Percentiles rank a stretch among this genome's conserved stretches.
phyloP scores from a whole-genome alignment of 257 asterid genomes.

The Osmanthus fragrans region DNA sequence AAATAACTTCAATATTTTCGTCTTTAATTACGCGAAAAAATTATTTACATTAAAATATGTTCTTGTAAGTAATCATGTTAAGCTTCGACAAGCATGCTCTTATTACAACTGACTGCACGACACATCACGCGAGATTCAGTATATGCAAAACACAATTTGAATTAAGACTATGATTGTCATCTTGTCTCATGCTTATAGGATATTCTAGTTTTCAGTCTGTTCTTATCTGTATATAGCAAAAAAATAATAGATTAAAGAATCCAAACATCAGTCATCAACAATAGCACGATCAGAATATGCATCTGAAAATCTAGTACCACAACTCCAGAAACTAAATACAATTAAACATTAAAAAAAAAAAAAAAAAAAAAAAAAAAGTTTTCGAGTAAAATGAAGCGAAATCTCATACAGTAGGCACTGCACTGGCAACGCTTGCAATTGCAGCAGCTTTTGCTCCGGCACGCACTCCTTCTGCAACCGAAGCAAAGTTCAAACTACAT shows the following conservation, averaged over 20 bases:
- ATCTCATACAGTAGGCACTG: constrained; percentile 44
- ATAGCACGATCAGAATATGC: background rate
- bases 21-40: background rate
- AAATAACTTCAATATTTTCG: too few species aligned
- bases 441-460: constrained; percentile 54
- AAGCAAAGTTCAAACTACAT: background rate
- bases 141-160: background rate
- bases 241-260: background rate
- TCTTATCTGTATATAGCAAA: background rate
- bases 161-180: background rate
- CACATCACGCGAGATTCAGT: background rate
- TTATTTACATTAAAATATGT: background rate
- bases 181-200: background rate
- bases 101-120: background rate
- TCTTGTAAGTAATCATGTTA: too few species aligned
- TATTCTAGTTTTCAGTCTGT: background rate
- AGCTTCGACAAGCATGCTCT: background rate
- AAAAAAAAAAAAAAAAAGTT: background rate
- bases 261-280: background rate
- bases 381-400: background rate
- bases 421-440: constrained; percentile 44
- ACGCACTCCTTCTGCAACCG: constrained; percentile 47
- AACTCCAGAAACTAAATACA: background rate
- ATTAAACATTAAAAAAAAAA: background rate
- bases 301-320: background rate